Percentiles rank a stretch among this genome's conserved stretches.
Conservation (phyloP, 345 rosid genomes). For the Iberis pinnata region DNA sequence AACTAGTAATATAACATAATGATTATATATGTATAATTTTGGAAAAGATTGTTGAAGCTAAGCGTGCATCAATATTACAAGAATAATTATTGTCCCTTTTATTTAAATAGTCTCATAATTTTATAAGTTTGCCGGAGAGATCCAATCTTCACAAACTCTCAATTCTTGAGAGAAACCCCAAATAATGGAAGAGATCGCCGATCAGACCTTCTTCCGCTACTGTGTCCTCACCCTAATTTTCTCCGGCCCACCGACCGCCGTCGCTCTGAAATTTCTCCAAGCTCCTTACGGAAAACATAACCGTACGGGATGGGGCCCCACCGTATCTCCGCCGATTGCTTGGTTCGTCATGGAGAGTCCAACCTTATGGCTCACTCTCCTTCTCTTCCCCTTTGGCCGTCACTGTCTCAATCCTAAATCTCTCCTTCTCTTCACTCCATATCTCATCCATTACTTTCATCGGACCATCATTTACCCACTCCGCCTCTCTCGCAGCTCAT, state of each 20-base stretch:
- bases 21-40: no score
- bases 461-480: conserved; percentile 77
- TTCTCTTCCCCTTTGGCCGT: conserved; percentile 64
- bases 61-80: no score
- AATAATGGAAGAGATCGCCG: conserved; percentile 35
- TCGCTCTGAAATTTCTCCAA: conserved; percentile 57
- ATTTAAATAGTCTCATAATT: no score
- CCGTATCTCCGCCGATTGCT: conserved; percentile 60
- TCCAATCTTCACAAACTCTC: background rate
- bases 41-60: no score
- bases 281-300: conserved; percentile 93
- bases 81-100: no score
- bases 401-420: conserved; percentile 52
- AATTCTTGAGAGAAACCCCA: background rate
- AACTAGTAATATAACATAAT: no score
- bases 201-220: conserved; percentile 42
- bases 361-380: conserved; percentile 58
- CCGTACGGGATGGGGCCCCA: conserved; percentile 90
- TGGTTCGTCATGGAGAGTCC: conserved; percentile 98
- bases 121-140: background rate
- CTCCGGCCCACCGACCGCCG: conserved; percentile 59
- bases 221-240: conserved; percentile 49
- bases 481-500: conserved; percentile 36
- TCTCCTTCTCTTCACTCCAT: conserved; percentile 52
- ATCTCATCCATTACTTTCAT: conserved; percentile 70